Evolutionary conservation across 2,329 filamentous ascomycete genomes (phyloP).

Genomic region (Alternaria conjuncta): DNA sequence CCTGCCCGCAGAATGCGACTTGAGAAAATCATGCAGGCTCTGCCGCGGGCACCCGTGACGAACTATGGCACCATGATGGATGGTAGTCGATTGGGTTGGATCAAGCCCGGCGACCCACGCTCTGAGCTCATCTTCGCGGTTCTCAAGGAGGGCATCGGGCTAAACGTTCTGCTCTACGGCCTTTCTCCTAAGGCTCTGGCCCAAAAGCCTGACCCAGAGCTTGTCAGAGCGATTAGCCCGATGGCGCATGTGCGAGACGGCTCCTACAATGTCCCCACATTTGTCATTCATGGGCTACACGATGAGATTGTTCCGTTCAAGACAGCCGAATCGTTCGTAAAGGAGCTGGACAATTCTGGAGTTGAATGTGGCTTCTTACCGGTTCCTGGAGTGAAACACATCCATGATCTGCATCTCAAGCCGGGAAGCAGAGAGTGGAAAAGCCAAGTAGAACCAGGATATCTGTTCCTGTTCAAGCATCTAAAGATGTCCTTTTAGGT

Average conservation of each 20-base stretch:
- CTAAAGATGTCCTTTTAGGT: not conserved
- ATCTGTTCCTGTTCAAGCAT: not conserved
- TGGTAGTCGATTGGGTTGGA: constrained; percentile 5
- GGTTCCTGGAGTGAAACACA: constrained; percentile 1
- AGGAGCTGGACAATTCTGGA: not conserved
- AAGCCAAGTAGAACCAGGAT: constrained; percentile 4
- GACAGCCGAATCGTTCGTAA: constrained; percentile 3
- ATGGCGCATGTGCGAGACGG: constrained; percentile 4
- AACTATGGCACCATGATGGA: constrained; percentile 9
- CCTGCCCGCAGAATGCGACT: constrained; percentile 7
- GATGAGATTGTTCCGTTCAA: constrained; percentile 7
- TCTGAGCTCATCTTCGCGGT: constrained; percentile 6
- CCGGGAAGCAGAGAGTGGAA: constrained; percentile 3
- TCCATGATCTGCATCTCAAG: constrained; percentile 5
- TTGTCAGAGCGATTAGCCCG: constrained; percentile 2
- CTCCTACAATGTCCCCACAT: constrained; percentile 6
- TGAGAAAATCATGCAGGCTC: constrained; percentile 6
- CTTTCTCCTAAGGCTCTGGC: constrained; percentile 1
- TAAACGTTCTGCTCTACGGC: not conserved
- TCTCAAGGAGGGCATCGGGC: not conserved
- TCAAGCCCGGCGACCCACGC: constrained; percentile 6
- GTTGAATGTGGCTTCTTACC: constrained; percentile 1
- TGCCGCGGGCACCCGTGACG: not conserved
- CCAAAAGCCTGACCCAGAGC: not conserved
- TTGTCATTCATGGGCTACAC: constrained; percentile 1